Conservation (phyloP, 2,329 filamentous ascomycete species). For the Chaetomium sp. region DNA sequence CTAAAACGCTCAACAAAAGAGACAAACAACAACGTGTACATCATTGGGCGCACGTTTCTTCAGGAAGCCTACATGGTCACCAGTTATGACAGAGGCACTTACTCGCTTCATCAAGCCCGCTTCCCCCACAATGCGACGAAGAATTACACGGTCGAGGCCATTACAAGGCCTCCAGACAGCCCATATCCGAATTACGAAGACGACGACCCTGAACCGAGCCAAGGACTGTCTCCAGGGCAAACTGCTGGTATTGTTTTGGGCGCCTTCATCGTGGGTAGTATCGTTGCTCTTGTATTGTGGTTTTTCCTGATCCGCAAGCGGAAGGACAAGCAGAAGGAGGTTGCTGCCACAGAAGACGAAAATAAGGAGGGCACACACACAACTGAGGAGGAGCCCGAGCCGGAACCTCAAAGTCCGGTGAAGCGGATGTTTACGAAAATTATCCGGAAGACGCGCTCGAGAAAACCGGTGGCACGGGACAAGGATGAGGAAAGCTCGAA, state of each 20-base stretch:
- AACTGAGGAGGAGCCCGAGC: conserved; percentile 31
- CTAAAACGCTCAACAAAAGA: conserved; percentile 45
- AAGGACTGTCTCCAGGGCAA: conserved; percentile 36
- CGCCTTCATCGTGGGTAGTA: conserved; percentile 30
- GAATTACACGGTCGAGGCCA: conserved; percentile 37
- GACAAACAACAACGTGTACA: conserved; percentile 47
- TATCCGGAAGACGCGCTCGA: conserved; percentile 31
- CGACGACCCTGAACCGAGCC: neutral
- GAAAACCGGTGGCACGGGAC: conserved; percentile 23
- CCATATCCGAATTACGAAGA: conserved; percentile 37
- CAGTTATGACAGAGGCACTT: conserved; percentile 47
- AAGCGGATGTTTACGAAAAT: conserved; percentile 40
- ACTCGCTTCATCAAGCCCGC: conserved; percentile 49
- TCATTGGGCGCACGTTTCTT: conserved; percentile 62
- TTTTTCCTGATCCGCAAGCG: conserved; percentile 27
- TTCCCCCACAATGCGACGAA: conserved; percentile 40
- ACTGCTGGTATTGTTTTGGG: conserved; percentile 43
- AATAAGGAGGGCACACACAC: conserved; percentile 31
- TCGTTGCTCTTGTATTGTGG: conserved; percentile 27
- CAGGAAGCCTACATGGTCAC: conserved; percentile 60
- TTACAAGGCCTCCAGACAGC: conserved; percentile 39
- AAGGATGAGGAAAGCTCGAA: conserved; percentile 28
- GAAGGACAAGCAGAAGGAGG: conserved; percentile 27
- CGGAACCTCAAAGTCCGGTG: conserved; percentile 32
- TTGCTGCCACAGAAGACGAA: conserved; percentile 26